Evolutionary conservation across 1,284 basidiomycete genomes (phyloP).

Genomic region (Moesziomyces antarcticus): DNA sequence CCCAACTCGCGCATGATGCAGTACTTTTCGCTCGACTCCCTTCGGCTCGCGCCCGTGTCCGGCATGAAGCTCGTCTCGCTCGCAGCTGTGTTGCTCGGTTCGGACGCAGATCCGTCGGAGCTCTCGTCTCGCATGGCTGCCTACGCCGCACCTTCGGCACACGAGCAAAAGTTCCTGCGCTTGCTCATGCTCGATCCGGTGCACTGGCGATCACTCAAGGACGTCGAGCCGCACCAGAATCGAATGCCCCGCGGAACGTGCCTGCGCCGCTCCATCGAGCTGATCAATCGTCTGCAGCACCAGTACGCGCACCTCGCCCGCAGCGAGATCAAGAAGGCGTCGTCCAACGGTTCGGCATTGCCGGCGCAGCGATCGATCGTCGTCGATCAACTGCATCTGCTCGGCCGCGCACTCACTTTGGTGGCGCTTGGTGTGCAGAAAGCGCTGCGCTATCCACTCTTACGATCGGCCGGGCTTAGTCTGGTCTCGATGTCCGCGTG

Average conservation of each 20-base stretch:
- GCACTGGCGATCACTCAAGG: slow-evolving; percentile 57
- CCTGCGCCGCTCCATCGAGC: slow-evolving; percentile 30
- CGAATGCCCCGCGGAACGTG: slow-evolving; percentile 20
- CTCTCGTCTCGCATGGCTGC: slow-evolving; percentile 1
- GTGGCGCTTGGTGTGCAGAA: slow-evolving; percentile 14
- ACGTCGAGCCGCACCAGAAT: slow-evolving; percentile 1
- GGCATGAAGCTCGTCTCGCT: slow-evolving; percentile 41
- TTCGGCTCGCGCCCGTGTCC: slow-evolving; percentile 62
- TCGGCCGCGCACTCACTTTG: slow-evolving; percentile 3
- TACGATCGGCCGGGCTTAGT: neutral
- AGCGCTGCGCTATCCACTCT: slow-evolving; percentile 11
- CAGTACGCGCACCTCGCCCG: slow-evolving; percentile 2
- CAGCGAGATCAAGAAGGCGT: neutral
- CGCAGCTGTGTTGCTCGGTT: slow-evolving; percentile 15
- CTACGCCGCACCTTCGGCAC: slow-evolving; percentile 10
- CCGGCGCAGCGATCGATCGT: neutral
- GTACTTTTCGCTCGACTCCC: slow-evolving; percentile 72
- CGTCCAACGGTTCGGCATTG: no score
- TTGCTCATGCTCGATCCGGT: slow-evolving; percentile 51
- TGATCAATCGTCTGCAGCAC: slow-evolving; percentile 24
- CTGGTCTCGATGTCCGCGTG: slow-evolving; percentile 37
- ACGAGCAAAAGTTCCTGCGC: slow-evolving; percentile 39
- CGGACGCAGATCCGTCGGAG: slow-evolving; percentile 15
- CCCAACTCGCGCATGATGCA: slow-evolving; percentile 72
- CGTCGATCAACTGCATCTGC: neutral